A percentile compares a stretch with the other conserved stretches of the same genome.
Evolutionary conservation across 2,329 filamentous ascomycete species (phyloP).

Genomic region (Periconia digitata): DNA sequence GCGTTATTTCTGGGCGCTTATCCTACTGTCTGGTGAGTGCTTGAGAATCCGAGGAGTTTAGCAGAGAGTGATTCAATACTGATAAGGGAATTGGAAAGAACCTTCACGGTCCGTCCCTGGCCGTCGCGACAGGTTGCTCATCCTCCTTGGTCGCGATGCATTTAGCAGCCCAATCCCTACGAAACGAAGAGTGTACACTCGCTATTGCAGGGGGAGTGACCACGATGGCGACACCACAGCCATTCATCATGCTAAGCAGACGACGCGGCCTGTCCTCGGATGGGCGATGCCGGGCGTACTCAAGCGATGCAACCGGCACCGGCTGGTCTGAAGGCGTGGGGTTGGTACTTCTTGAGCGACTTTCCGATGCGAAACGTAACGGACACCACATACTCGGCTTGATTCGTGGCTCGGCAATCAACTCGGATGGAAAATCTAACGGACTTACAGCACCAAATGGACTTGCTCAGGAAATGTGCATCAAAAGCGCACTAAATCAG

Average conservation of each 20-base stretch:
- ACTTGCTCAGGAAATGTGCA: background rate
- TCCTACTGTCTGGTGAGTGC: background rate
- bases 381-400: background rate
- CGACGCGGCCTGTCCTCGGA: background rate
- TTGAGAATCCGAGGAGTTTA: background rate
- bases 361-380: background rate
- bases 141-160: background rate
- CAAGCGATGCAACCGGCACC: background rate
- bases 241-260: background rate
- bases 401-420: background rate
- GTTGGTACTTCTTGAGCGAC: background rate
- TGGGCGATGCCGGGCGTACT: background rate
- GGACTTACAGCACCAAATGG: background rate
- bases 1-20: background rate
- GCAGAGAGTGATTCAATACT: too few species aligned
- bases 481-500: background rate
- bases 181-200: background rate
- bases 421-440: background rate
- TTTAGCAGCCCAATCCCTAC: background rate
- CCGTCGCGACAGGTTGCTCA: background rate
- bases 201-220: background rate
- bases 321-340: background rate
- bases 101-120: background rate
- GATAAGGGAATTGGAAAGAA: too few species aligned
- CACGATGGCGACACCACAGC: background rate